Evolutionary conservation across 805 yeast species (phyloP).

Genomic region (Spathaspora hagerdaliae): DNA sequence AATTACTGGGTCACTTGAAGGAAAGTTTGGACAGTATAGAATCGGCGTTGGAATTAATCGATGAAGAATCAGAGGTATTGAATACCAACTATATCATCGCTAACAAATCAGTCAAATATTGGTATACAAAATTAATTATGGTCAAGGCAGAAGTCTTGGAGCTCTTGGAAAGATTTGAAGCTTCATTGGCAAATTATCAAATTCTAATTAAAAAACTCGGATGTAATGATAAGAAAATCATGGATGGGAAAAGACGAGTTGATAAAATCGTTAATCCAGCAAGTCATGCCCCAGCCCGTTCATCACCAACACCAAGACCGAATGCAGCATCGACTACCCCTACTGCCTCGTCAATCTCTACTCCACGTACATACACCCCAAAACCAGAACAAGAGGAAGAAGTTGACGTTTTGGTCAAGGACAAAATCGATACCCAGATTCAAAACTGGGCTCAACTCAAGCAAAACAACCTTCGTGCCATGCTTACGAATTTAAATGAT

Average conservation of each 20-base stretch:
- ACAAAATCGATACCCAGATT: constrained; percentile 7
- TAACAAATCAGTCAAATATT: constrained; percentile 56
- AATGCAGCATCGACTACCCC: constrained; percentile 1
- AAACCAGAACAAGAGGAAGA: constrained; percentile 35
- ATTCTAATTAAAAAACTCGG: constrained; percentile 61
- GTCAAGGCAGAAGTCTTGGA: constrained; percentile 85
- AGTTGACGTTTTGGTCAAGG: constrained; percentile 46
- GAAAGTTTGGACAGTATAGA: constrained; percentile 39
- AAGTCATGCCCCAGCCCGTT: constrained; percentile 5
- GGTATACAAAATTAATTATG: constrained; percentile 68
- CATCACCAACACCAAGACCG: constrained; percentile 1
- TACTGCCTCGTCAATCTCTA: constrained; percentile 1
- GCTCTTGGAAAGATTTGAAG: constrained; percentile 64
- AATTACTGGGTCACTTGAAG: constrained; percentile 11
- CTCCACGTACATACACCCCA: not conserved
- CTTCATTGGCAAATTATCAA: constrained; percentile 60
- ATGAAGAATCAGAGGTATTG: constrained; percentile 21
- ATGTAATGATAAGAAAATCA: constrained; percentile 51
- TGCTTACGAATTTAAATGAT: constrained; percentile 63
- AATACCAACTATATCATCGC: constrained; percentile 28
- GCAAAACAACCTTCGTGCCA: constrained; percentile 74
- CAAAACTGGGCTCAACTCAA: constrained; percentile 44
- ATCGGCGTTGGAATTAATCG: constrained; percentile 40
- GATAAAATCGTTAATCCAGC: constrained; percentile 57
- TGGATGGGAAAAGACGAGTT: constrained; percentile 85